Percentiles rank a stretch among this genome's conserved stretches.
These are phyloP conservation scores for Adansonia rubrostipa DNA, from an alignment of 441 rosid species.

Conservation along the genomic window DNA sequence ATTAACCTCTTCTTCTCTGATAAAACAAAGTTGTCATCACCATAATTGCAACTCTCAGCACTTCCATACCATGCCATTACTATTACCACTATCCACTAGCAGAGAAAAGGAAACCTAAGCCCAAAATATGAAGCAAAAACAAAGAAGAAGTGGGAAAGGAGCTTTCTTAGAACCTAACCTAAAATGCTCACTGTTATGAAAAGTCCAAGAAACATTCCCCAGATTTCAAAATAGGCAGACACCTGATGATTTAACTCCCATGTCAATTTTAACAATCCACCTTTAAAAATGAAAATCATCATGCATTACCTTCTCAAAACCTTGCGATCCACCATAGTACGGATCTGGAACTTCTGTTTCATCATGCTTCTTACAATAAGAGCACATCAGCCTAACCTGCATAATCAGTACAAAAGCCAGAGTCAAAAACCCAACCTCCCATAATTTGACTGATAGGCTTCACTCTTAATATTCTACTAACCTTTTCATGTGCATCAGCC, in stretches of 20 bases:
- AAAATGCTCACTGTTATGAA: not conserved
- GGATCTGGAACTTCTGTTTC: slow-evolving; percentile 83
- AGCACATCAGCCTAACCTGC: slow-evolving; percentile 81
- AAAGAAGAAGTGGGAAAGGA: not conserved
- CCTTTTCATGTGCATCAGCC: slow-evolving; percentile 84
- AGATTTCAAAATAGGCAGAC: not conserved
- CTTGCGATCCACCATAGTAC: slow-evolving; percentile 75
- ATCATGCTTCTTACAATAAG: slow-evolving; percentile 70
- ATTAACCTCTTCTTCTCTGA: not conserved
- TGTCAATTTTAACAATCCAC: not conserved
- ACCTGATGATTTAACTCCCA: not conserved
- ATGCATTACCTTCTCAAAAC: slow-evolving; percentile 73
- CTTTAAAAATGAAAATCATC: not conserved
- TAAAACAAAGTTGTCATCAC: not conserved
- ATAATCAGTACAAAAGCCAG: slow-evolving; percentile 27
- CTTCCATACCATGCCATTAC: not conserved
- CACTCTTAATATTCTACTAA: slow-evolving; percentile 30
- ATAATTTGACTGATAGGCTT: not conserved
- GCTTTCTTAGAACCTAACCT: not conserved
- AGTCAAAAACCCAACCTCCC: slow-evolving; percentile 22
- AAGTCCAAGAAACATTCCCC: slow-evolving; percentile 3
- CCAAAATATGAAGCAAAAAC: not conserved
- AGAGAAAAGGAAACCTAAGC: not conserved
- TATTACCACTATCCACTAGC: not conserved
- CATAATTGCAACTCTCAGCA: not conserved